Base-by-base conservation (phyloP, 306 rosid species). In the Malus domestica region DNA sequence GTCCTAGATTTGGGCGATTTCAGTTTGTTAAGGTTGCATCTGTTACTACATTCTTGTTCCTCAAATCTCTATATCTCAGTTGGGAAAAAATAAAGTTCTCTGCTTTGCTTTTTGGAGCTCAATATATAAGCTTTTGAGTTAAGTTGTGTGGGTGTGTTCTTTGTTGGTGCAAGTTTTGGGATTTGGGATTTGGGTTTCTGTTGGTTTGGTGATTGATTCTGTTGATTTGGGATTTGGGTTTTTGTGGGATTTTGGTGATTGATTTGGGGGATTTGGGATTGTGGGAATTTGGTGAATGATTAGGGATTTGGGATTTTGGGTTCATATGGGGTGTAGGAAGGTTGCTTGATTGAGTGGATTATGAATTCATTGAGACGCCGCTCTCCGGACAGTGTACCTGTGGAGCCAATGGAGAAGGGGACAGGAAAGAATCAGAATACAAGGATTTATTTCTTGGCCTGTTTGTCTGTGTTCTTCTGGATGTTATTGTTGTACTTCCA, bases 291-390 rank as follows among this genome's bases (percentile, higher is more conserved):
- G 23, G 42, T 23, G 33, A 40, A 59, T 74, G 79, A 15, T 40
- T 58, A 8, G 20, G 61, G 35, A 32, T 51, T 85, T 68, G 64
- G 49, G 30, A 67, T 82, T 74, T 30, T 55, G 70, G 13, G 38
- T 27, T 67, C 20, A 19, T 79, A 78, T 81, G 80, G 80, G 57
- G 51, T 57, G 20, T 52, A 74, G 69, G 72, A 49, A 81, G 85
- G 5, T 16, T 15, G 38, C 70, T 73, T 75, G 66, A 32, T 62
- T 62, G 64, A 30, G 52, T 25, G 72, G 42, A 38, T 67, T 80
- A 81, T 78, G 70, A 73, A 72, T 81, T 64, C 79, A 77, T 91
- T 95, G 98, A 89, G 97, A 82, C 90, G 93, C 78, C 99, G 98
- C 81, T 78, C 86, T 45, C 71, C 85, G 81, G 75, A 87, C 78